Evolutionary conservation across 2,329 filamentous ascomycete genomes (phyloP).

Genomic region (Colletotrichum graminicola): DNA sequence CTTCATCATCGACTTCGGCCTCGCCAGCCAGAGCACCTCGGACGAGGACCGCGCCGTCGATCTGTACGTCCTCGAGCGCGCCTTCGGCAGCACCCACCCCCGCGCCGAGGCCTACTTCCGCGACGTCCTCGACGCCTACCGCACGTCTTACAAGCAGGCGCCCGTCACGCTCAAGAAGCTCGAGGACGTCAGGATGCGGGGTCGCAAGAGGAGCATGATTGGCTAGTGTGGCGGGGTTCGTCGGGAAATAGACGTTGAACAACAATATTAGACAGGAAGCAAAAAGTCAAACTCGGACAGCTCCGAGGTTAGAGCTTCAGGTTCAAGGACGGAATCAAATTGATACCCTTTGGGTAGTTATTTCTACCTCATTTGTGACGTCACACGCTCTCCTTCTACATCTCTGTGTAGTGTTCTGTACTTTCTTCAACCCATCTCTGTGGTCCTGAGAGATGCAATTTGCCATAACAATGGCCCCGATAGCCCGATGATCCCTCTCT

Average conservation of each 20-base stretch:
- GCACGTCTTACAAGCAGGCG: slow-evolving; percentile 79
- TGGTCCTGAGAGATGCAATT: slow-evolving; percentile 27
- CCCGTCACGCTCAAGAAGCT: slow-evolving; percentile 81
- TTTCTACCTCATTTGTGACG: slow-evolving; percentile 17
- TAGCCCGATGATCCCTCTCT: slow-evolving; percentile 3
- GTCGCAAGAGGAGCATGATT: slow-evolving; percentile 96
- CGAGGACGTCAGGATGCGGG: slow-evolving; percentile 93
- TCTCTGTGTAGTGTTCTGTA: not conserved
- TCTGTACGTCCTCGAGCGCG: slow-evolving; percentile 93
- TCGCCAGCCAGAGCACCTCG: slow-evolving; percentile 82
- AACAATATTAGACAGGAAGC: not conserved
- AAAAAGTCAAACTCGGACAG: slow-evolving; percentile 41
- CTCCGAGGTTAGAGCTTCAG: too few relatives aligned
- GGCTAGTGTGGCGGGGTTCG: slow-evolving; percentile 64
- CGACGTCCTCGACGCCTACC: slow-evolving; percentile 81
- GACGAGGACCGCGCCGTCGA: slow-evolving; percentile 97
- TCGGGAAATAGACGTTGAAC: slow-evolving; percentile 35
- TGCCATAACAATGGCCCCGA: slow-evolving; percentile 22
- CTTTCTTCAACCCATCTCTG: slow-evolving; percentile 5
- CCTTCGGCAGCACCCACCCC: slow-evolving; percentile 95
- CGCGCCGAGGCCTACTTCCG: slow-evolving; percentile 82
- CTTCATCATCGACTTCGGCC: slow-evolving; percentile 93
- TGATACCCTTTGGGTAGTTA: slow-evolving; percentile 31
- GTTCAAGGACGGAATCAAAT: slow-evolving; percentile 31
- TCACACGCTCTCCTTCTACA: not conserved